These are phyloP conservation scores for Arabidopsis arenosa DNA, from an alignment of 345 rosid species.

Conservation along the genomic window DNA sequence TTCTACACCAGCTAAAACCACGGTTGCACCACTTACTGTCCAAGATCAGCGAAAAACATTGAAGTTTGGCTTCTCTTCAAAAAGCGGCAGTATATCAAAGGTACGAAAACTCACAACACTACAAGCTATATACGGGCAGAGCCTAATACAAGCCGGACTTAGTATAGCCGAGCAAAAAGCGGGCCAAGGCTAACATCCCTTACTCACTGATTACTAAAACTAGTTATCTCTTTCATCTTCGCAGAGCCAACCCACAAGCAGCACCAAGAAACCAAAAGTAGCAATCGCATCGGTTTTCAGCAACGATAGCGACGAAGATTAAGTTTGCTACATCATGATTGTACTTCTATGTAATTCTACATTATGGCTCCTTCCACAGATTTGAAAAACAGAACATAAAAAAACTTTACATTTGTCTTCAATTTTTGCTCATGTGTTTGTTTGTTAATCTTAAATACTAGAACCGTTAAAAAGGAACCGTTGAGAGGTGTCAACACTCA, in stretches of 20 bases:
- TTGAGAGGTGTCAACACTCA: neutral
- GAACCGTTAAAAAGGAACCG: neutral
- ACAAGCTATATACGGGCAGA: neutral
- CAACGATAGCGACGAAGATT: slow-evolving; percentile 81
- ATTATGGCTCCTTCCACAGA: neutral
- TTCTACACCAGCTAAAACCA: slow-evolving; percentile 42
- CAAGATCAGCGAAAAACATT: slow-evolving; percentile 82
- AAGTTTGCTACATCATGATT: slow-evolving; percentile 2
- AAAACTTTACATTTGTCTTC: neutral
- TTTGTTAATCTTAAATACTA: neutral
- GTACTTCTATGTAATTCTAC: slow-evolving; percentile 22
- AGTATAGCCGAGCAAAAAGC: neutral
- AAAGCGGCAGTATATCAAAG: slow-evolving; percentile 66
- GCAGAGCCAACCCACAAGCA: slow-evolving; percentile 57
- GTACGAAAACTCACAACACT: slow-evolving; percentile 42
- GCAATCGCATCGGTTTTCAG: slow-evolving; percentile 75
- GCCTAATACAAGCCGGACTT: neutral
- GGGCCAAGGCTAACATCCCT: neutral
- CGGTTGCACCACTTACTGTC: slow-evolving; percentile 58
- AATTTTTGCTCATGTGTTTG: neutral
- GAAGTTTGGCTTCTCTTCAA: slow-evolving; percentile 91
- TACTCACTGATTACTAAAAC: slow-evolving; percentile 5
- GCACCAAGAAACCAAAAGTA: slow-evolving; percentile 70
- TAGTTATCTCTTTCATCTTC: neutral
- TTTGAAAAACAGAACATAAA: neutral